These are phyloP conservation scores for Pleurotus giganteus DNA, from an alignment of 768 basidiomycete species.

Conservation along the genomic window DNA sequence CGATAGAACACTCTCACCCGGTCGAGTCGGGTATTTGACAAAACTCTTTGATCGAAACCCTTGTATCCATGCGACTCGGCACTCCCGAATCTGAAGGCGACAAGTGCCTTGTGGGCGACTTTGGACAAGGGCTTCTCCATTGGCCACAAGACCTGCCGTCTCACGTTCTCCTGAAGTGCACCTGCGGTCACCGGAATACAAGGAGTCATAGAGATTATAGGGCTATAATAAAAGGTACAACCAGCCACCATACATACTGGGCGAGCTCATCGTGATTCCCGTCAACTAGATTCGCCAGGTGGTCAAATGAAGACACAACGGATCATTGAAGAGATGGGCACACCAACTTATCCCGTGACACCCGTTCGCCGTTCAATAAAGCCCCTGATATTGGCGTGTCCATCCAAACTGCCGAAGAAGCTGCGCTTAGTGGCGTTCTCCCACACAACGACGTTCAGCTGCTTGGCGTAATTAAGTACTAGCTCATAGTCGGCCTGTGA, in stretches of 20 bases:
- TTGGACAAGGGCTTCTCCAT: too few relatives aligned
- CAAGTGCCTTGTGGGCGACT: not conserved
- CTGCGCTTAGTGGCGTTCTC: conserved; percentile 70
- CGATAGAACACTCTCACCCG: conserved; percentile 3
- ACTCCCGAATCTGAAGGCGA: not conserved
- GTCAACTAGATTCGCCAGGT: not conserved
- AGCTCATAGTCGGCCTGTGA: conserved; percentile 87
- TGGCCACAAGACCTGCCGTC: too few relatives aligned
- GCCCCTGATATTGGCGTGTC: conserved; percentile 73
- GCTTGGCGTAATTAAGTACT: conserved; percentile 80
- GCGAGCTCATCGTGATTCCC: not conserved
- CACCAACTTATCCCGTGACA: conserved; percentile 26
- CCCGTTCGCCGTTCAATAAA: conserved; percentile 75
- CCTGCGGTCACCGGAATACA: too few relatives aligned
- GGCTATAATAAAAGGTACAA: too few relatives aligned
- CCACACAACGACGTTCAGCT: conserved; percentile 82
- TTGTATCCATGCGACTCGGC: not conserved
- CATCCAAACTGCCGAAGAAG: conserved; percentile 81
- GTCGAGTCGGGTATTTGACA: not conserved
- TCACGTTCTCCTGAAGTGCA: too few relatives aligned
- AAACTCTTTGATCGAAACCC: not conserved
- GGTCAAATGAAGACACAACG: not conserved
- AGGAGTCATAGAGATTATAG: too few relatives aligned
- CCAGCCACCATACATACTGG: not conserved
- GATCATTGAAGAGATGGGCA: conserved; percentile 11